Conservation (phyloP, 495 filamentous ascomycete genomes). For the Aspergillus sparsus region DNA sequence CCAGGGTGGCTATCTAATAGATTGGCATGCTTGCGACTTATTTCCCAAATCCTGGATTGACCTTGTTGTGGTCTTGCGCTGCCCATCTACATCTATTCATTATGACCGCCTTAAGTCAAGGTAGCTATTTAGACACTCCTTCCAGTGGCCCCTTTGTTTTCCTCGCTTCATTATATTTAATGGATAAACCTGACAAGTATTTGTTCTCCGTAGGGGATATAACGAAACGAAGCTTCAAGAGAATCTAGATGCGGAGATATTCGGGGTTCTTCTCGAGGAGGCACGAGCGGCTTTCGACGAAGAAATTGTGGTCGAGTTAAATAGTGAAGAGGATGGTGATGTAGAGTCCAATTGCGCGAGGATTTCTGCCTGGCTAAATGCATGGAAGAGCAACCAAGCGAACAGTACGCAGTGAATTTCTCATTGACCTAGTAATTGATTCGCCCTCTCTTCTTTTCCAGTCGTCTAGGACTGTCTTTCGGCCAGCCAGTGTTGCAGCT, state of each 20-base stretch:
- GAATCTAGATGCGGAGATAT: constrained; percentile 96
- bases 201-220: constrained; percentile 59
- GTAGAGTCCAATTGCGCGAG: constrained; percentile 85
- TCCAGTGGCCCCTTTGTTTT: not conserved
- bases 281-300: constrained; percentile 83
- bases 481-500: constrained; percentile 81
- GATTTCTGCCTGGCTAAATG: constrained; percentile 76
- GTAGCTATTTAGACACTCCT: constrained; percentile 40
- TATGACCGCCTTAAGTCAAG: constrained; percentile 81
- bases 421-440: constrained; percentile 23
- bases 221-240: constrained; percentile 86
- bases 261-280: constrained; percentile 90
- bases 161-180: not conserved
- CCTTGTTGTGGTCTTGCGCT: constrained; percentile 87
- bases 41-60: constrained; percentile 95
- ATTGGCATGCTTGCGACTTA: constrained; percentile 97
- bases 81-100: constrained; percentile 66
- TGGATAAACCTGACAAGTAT: constrained; percentile 9
- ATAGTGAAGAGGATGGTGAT: constrained; percentile 76
- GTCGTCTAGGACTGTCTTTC: constrained; percentile 38
- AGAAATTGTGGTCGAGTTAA: constrained; percentile 87
- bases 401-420: constrained; percentile 26
- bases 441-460: not conserved
- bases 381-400: constrained; percentile 70
- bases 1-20: constrained; percentile 84